Base-by-base conservation (phyloP, 495 filamentous ascomycete species). In the Daldinia childiae region DNA sequence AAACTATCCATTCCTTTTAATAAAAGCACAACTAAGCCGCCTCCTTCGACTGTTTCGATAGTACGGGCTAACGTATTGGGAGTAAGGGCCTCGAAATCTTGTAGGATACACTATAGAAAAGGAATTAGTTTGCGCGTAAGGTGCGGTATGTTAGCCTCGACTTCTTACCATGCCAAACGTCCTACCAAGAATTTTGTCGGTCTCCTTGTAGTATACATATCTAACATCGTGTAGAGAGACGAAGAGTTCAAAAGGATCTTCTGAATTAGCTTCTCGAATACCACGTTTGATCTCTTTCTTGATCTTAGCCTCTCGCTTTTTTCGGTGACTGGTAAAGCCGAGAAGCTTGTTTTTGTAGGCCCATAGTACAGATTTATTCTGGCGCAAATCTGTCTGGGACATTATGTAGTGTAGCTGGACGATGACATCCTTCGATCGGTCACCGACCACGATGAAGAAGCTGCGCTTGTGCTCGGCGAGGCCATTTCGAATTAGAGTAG, bases 141-240 rank as follows among this genome's bases (percentile, higher is more conserved):
- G n/a, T 11, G 4, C 11, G 19, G 9, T 3, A 32, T 52, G 27
- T 1, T 59, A 48, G 32, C n/a, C 48, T 27, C 58, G 14, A 15
- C 15, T 45, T 70, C 78, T 74, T 50, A 79, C 79, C 92, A 98
- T 98, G 70, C 96, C 95, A 78, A 95, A 99, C 32, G 96, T 99
- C 80, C 98, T 97, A 71, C 96, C 96, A 41, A 99, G 81, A 77
- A 99, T 98, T 84, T 97, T 97, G 67, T 99, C 96, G n/a, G 96
- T 98, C 81, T 99, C 96, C 82, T 99, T 99, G 85, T 99, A 99
- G 86, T 97, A 99, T 41, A 95, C 92, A 88, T 98, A 99, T 72
- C 96, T 92, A 74, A 99, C 97, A 77, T 97, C 93, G 80, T 97
- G 92, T 62, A 97, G 88, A 19, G 93, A 94, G 77, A 99, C 91